These are phyloP conservation scores for Drosera capensis DNA, from an alignment of 148 eudicot genomes.

Conservation along the genomic window DNA sequence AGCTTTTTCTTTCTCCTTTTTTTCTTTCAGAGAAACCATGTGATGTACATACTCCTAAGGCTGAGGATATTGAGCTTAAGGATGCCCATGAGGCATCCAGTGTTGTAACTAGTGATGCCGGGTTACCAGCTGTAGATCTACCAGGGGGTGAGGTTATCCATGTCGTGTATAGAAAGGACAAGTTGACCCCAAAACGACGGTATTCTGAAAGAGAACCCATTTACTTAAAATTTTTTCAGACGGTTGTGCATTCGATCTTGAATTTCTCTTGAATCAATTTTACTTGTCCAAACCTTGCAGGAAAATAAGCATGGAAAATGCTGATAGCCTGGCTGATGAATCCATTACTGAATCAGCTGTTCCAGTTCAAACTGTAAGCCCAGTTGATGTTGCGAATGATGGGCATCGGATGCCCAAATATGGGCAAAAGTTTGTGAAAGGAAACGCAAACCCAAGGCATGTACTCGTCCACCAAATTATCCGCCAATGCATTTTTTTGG, in stretches of 20 bases:
- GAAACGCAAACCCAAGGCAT: conserved; percentile 89
- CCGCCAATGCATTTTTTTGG: too few species aligned
- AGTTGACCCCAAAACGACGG: conserved; percentile 46
- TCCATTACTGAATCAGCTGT: conserved; percentile 33
- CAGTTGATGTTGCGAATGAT: conserved; percentile 72
- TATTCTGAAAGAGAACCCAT: conserved; percentile 15
- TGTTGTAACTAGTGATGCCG: conserved; percentile 12
- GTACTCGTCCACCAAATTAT: too few species aligned
- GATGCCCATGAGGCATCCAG: conserved; percentile 18
- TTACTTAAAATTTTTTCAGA: background rate
- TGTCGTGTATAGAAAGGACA: conserved; percentile 14
- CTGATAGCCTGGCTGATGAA: conserved; percentile 25
- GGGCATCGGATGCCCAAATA: conserved; percentile 97
- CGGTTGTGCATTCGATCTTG: background rate
- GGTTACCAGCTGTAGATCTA: conserved; percentile 9
- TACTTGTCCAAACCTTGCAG: conserved; percentile 21
- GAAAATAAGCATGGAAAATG: conserved; percentile 32
- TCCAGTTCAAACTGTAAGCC: conserved; percentile 64
- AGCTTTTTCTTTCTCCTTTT: too few species aligned
- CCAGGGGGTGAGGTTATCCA: conserved; percentile 22
- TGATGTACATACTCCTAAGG: conserved; percentile 10
- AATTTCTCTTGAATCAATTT: conserved; percentile 1
- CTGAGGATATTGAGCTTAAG: conserved; percentile 19
- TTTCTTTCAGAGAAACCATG: conserved; percentile 36
- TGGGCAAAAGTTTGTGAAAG: conserved; percentile 90